phyloP scores from a whole-genome alignment of 108 stramenopile genomes.

The Fragilariopsis cylindrus region DNA sequence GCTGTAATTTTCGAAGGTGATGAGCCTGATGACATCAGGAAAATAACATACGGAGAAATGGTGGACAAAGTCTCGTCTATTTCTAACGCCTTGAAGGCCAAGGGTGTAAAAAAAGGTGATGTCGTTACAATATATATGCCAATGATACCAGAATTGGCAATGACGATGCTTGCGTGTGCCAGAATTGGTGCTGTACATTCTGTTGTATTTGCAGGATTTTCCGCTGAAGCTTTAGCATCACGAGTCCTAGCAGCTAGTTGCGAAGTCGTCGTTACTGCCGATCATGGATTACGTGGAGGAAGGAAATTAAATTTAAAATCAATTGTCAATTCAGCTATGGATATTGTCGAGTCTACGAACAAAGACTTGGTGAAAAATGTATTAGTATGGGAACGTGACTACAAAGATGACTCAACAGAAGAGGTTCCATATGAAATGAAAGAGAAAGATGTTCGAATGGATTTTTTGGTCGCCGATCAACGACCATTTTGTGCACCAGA shows the following conservation, averaged over 20 bases:
- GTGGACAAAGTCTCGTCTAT: constrained; percentile 77
- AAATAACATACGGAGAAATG: constrained; percentile 77
- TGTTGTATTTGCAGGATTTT: constrained; percentile 98
- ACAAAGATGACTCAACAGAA: constrained; percentile 42
- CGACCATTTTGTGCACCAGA: constrained; percentile 96
- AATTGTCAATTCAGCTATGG: constrained; percentile 87
- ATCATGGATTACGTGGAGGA: constrained; percentile 84
- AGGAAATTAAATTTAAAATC: constrained; percentile 81
- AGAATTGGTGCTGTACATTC: constrained; percentile 96
- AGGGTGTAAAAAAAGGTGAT: constrained; percentile 89
- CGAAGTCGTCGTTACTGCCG: constrained; percentile 85
- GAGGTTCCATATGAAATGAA: constrained; percentile 41
- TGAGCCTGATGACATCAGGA: constrained; percentile 72
- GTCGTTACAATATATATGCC: constrained; percentile 99
- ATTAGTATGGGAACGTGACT: constrained; percentile 83
- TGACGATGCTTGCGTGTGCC: constrained; percentile 97
- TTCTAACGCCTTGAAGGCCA: constrained; percentile 88
- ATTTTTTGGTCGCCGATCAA: constrained; percentile 74
- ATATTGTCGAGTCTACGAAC: constrained; percentile 18
- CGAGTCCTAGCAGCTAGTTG: constrained; percentile 86
- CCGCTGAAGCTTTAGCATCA: constrained; percentile 88
- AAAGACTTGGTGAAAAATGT: constrained; percentile 76
- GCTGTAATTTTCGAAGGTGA: constrained; percentile 83
- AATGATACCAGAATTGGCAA: constrained; percentile 92
- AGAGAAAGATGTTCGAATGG: constrained; percentile 86